Percentiles rank a stretch among this genome's conserved stretches.
Conservation (phyloP, 495 filamentous ascomycete species). For the Talaromyces wortmannii region DNA sequence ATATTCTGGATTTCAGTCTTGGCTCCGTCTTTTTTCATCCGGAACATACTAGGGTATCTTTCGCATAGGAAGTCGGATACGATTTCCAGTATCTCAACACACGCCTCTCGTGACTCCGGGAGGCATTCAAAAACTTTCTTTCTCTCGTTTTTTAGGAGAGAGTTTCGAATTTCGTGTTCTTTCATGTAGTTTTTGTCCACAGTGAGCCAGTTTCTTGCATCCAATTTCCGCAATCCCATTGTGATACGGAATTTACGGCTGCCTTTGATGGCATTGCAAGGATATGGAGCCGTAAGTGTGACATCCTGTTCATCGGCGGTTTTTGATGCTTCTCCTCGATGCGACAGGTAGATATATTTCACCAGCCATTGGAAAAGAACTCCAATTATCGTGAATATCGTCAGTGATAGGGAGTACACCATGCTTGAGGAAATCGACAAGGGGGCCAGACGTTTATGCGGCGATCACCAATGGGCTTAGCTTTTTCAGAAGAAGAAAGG, state of each 20-base stretch:
- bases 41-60: conserved; percentile 40
- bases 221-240: conserved; percentile 49
- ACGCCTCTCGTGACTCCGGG: conserved; percentile 42
- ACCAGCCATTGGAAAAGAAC: conserved; percentile 3
- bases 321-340: background rate
- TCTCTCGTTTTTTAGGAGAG: conserved; percentile 33
- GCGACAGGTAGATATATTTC: background rate
- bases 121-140: conserved; percentile 40
- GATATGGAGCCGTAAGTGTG: conserved; percentile 33
- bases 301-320: conserved; percentile 13
- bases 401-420: conserved; percentile 6
- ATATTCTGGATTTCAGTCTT: conserved; percentile 35
- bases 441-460: background rate
- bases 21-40: conserved; percentile 19
- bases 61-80: conserved; percentile 44
- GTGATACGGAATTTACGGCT: conserved; percentile 38
- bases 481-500: background rate
- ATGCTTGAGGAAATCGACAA: conserved; percentile 2
- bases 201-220: conserved; percentile 46
- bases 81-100: conserved; percentile 42
- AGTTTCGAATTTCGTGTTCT: conserved; percentile 36
- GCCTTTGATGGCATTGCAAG: conserved; percentile 38
- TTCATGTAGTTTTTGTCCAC: conserved; percentile 45
- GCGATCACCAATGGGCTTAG: conserved; percentile 2
- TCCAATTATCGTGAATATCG: conserved; percentile 2